Conservation (phyloP, 2,329 filamentous ascomycete species). For the Sclerotinia subarctica region DNA sequence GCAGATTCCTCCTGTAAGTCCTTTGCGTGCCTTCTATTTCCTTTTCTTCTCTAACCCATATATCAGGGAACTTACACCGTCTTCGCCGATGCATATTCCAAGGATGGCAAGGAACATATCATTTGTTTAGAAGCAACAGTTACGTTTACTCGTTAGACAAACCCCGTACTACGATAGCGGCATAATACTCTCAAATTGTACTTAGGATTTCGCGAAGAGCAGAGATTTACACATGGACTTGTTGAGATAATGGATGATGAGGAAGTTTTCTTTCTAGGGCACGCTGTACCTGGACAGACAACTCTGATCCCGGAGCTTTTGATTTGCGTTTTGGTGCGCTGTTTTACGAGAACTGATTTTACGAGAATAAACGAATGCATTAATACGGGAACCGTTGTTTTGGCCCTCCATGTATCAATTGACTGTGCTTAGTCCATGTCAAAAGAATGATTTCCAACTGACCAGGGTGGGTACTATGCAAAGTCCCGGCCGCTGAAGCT, state of each 20-base stretch:
- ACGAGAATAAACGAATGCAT: constrained; percentile 15
- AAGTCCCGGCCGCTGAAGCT: not conserved
- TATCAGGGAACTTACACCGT: constrained; percentile 84
- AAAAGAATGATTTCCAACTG: not conserved
- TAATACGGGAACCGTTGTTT: not conserved
- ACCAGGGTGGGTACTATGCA: not conserved
- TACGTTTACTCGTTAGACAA: constrained; percentile 45
- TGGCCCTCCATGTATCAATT: not conserved
- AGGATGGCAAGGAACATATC: constrained; percentile 64
- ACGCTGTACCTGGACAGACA: constrained; percentile 25
- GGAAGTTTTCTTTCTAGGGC: constrained; percentile 22
- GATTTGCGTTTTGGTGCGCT: constrained; percentile 7
- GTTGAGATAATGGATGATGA: constrained; percentile 16
- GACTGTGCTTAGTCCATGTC: not conserved
- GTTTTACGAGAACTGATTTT: not conserved
- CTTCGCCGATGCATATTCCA: constrained; percentile 76
- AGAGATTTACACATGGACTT: constrained; percentile 7
- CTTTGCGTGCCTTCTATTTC: not conserved
- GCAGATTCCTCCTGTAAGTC: constrained; percentile 82
- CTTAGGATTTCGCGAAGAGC: not conserved
- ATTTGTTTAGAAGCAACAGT: constrained; percentile 82
- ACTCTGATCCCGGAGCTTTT: constrained; percentile 28
- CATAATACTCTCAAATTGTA: constrained; percentile 11
- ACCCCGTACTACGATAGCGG: not conserved
- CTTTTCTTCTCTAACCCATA: constrained; percentile 17